Evolutionary conservation across 768 basidiomycete genomes (phyloP).

Genomic region (Paxillus involutus): DNA sequence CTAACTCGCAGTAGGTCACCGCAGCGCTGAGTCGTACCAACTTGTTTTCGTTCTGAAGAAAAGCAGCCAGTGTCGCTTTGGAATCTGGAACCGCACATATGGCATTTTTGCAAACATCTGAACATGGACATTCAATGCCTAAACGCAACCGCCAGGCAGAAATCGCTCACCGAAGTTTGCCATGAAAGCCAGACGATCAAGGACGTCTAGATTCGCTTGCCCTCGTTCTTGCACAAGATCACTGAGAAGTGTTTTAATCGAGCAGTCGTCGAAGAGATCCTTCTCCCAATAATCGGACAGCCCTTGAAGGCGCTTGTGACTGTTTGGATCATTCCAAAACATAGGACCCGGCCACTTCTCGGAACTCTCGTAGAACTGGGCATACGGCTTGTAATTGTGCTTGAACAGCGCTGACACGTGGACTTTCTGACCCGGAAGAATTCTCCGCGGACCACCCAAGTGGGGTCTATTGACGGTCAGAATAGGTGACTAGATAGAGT

Average conservation of each 20-base stretch:
- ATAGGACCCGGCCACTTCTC: conserved; percentile 28
- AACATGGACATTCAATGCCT: background rate
- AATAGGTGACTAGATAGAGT: background rate
- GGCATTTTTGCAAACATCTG: conserved; percentile 17
- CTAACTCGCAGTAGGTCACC: conserved; percentile 25
- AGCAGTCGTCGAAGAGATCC: conserved; percentile 25
- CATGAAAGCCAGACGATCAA: conserved; percentile 31
- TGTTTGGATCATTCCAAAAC: conserved; percentile 29
- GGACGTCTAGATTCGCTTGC: conserved; percentile 16
- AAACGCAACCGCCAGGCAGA: background rate
- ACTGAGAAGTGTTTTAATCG: conserved; percentile 15
- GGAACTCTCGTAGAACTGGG: conserved; percentile 19
- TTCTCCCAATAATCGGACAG: conserved; percentile 27
- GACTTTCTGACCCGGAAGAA: conserved; percentile 30
- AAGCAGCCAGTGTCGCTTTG: conserved; percentile 6
- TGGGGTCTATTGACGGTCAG: conserved; percentile 25
- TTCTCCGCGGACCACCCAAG: conserved; percentile 22
- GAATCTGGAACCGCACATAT: background rate
- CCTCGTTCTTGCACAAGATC: conserved; percentile 11
- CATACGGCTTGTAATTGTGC: conserved; percentile 27
- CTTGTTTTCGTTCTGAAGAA: conserved; percentile 14
- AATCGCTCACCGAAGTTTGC: conserved; percentile 24
- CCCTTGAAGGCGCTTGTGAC: conserved; percentile 15
- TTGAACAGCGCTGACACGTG: conserved; percentile 32
- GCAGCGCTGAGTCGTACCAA: conserved; percentile 25